Percentiles rank a stretch among this genome's conserved stretches.
These are phyloP conservation scores for Phytophthora tubulina DNA, from an alignment of 352 stramenopile species.

Conservation along the genomic window DNA sequence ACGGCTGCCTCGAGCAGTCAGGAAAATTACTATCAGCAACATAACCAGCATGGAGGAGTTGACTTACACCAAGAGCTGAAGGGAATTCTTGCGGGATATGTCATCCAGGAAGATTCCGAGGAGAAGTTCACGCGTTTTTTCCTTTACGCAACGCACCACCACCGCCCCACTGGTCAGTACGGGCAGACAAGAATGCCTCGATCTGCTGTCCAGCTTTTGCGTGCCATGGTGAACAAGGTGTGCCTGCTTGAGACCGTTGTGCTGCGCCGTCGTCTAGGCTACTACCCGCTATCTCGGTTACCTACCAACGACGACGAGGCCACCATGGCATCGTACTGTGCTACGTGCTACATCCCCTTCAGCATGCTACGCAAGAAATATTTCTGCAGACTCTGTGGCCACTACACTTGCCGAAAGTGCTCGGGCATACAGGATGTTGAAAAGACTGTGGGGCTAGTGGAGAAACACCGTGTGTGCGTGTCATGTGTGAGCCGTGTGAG, in stretches of 20 bases:
- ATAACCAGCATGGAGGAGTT: conserved; percentile 23
- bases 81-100: conserved; percentile 63
- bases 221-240: conserved; percentile 55
- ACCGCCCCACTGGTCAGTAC: conserved; percentile 10
- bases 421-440: conserved; percentile 56
- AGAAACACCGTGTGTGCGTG: conserved; percentile 58
- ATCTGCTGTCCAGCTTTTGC: conserved; percentile 56
- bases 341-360: conserved; percentile 55
- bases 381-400: conserved; percentile 65
- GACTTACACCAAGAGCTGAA: conserved; percentile 40
- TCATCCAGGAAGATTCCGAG: conserved; percentile 64
- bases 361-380: conserved; percentile 57
- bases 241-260: conserved; percentile 52
- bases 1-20: conserved; percentile 32
- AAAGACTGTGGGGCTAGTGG: conserved; percentile 49
- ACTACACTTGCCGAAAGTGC: conserved; percentile 70
- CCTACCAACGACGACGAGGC: conserved; percentile 32
- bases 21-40: conserved; percentile 25
- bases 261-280: conserved; percentile 63
- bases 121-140: conserved; percentile 73
- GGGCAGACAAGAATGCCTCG: conserved; percentile 37
- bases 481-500: conserved; percentile 58
- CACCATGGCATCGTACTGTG: conserved; percentile 48
- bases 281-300: conserved; percentile 50
- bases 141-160: conserved; percentile 60